Percentiles rank a stretch among this genome's conserved stretches.
Conservation (phyloP, 2,329 filamentous ascomycete species). For the Neonectria coccinea region DNA sequence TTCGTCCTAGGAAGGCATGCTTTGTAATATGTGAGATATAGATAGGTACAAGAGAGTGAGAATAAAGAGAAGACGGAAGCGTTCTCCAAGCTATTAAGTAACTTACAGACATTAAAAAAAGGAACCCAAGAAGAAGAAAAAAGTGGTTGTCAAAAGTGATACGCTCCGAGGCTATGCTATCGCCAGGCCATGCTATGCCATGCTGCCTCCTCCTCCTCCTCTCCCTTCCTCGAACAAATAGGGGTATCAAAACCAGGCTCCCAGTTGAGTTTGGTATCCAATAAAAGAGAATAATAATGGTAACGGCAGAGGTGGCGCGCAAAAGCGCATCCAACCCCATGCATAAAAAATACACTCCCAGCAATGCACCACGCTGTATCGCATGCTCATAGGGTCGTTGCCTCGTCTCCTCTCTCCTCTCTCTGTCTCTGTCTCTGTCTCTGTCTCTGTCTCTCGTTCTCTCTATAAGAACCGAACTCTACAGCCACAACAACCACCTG, state of each 20-base stretch:
- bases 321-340: background rate
- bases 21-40: conserved; percentile 33
- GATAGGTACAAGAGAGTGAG: conserved; percentile 14
- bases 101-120: conserved; percentile 16
- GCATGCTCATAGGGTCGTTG: conserved; percentile 21
- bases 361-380: conserved; percentile 13
- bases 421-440: too few species aligned
- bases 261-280: conserved; percentile 25
- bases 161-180: conserved; percentile 42
- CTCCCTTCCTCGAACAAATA: conserved; percentile 25
- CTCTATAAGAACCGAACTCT: conserved; percentile 33
- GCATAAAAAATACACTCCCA: conserved; percentile 9
- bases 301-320: background rate
- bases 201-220: conserved; percentile 8
- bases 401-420: conserved; percentile 7
- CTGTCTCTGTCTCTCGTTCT: background rate
- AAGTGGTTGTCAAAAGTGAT: conserved; percentile 28
- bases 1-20: conserved; percentile 23
- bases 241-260: conserved; percentile 44
- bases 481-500: conserved; percentile 89
- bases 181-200: conserved; percentile 24
- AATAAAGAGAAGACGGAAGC: conserved; percentile 14
- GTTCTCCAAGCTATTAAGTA: conserved; percentile 32
- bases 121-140: conserved; percentile 25
- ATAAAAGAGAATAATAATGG: conserved; percentile 20